Conservation (phyloP, 2,329 filamentous ascomycete species). For the Eurotiales sp. region DNA sequence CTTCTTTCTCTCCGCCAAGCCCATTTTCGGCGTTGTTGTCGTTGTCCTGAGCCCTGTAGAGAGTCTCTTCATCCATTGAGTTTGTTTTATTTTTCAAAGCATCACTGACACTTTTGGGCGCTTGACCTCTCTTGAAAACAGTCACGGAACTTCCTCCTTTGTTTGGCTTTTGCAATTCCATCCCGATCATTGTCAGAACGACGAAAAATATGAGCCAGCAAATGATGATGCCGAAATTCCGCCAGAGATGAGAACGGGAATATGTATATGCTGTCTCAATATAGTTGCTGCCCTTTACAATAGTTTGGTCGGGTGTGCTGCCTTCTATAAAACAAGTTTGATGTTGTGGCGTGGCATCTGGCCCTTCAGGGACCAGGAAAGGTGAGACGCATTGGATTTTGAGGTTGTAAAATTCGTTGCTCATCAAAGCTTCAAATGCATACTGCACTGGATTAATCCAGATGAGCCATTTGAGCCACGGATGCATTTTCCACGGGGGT, state of each 20-base stretch:
- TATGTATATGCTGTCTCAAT: conserved; percentile 56
- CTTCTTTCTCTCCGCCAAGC: conserved; percentile 23
- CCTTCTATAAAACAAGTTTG: conserved; percentile 61
- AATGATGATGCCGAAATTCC: conserved; percentile 77
- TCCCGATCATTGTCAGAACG: conserved; percentile 68
- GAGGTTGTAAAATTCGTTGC: conserved; percentile 65
- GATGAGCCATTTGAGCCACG: conserved; percentile 61
- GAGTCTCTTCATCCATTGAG: conserved; percentile 51
- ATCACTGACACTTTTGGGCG: conserved; percentile 56
- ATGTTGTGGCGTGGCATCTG: conserved; percentile 44
- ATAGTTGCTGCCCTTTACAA: conserved; percentile 55
- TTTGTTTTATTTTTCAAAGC: conserved; percentile 49
- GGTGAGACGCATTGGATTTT: conserved; percentile 54
- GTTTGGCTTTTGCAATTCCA: conserved; percentile 73
- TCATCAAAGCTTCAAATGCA: conserved; percentile 63
- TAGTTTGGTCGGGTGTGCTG: conserved; percentile 48
- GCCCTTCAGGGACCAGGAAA: conserved; percentile 54
- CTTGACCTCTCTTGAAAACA: conserved; percentile 38
- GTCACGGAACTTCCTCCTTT: conserved; percentile 78
- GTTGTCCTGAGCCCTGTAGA: conserved; percentile 22
- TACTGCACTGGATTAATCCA: conserved; percentile 68
- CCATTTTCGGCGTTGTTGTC: conserved; percentile 19
- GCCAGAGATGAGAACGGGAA: conserved; percentile 57
- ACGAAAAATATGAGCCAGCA: conserved; percentile 74
- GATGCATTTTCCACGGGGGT: conserved; percentile 58